Evolutionary conservation across 1,284 basidiomycete genomes (phyloP), one percentile per base, ranked within the genome.

Genomic region (Chalciporus sp.): DNA sequence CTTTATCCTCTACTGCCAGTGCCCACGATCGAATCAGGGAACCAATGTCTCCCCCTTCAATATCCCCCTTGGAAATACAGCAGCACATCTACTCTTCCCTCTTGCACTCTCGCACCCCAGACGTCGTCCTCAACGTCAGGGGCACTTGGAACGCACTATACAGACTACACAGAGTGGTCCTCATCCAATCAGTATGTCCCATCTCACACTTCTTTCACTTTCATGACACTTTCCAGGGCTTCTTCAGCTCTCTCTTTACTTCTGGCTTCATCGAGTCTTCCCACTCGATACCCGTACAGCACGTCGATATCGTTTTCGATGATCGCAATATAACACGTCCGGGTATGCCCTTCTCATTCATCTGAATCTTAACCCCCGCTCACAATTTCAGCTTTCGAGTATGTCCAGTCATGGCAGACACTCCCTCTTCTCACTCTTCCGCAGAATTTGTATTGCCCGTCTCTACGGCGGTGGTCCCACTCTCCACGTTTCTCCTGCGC

Each of bases 321-420:
- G 92, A 95, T 66, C 80, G 76, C 9, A 95, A 95, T 66, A 94
- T 95, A 66, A 93, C 91, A 8, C 79, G 92, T 58, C 82, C 90
- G 63, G 88, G 88, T 90, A 52, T 59, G 82, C 75, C 42, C 31
- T 16, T 4, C 35, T 28, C 17, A 29, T 27, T 12, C 39, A 29
- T 33, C 48, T 19, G 42, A 17, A 45, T 51, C 51, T 48, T 43
- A 39, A 50, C 43, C 46, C 60, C 58, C 49, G 49, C 47, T 49
- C 42, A 37, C 51, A 41, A 49, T 37, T 17, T 17, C 59, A 87
- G 85, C 85, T 26, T 87, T 88, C 63, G 86, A 88, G 85, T 86
- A 67, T 66, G 72, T 66, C 39, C 68, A 65, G 49, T 19, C 26
- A 28, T n/a, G 27, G 16, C 37, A 20, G 29, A 16, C 7, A 9